Evolutionary conservation across 1,284 basidiomycete species (phyloP), one percentile per base, ranked within the genome.

Genomic region (Bondarzewia mesenterica): DNA sequence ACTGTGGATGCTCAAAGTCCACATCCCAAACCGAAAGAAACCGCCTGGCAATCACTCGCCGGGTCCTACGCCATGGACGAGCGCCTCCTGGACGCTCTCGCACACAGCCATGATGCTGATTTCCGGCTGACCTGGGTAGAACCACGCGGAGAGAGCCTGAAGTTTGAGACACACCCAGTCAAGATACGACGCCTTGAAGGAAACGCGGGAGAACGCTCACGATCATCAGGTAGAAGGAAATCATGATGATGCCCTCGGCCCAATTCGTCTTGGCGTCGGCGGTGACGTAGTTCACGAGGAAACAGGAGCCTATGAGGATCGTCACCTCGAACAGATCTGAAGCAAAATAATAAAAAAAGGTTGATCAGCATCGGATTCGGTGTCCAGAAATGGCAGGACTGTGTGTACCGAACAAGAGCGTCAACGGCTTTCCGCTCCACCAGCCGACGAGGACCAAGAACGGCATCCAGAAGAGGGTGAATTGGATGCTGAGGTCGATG

Each of bases 201-300:
- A 37, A 26, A 18, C 16, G 2, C 27, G 15, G n/a, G 20, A 43
- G 32, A n/a, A 42, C 14, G 64, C 72, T 54, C 49, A 75, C 74
- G 47, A 76, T 74, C 69, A 76, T 75, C 25, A 65, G 46, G 52
- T 85, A 85, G 62, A 83, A 81, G 1, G 74, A 57, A 26, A 84
- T 65, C 73, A 85, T 73, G 36, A 77, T 72, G 43, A 72, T 61
- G 2, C 82, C 62, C 56, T 70, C 68, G 2, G 73, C 75, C 78
- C 80, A 83, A 57, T 84, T 85, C 1, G 82, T 85, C 63, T 83
- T 82, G 5, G 77, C 68, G 59, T 85, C 81, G 1, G 78, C 75
- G 1, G 81, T 84, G 40, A 85, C 77, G 58, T 82, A 82, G 63
- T 83, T 86, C 41, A 85, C 82, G 39, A 85, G 66, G 68, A 85